phyloP scores from a whole-genome alignment of 306 rosid genomes.

The Delonix regia region DNA sequence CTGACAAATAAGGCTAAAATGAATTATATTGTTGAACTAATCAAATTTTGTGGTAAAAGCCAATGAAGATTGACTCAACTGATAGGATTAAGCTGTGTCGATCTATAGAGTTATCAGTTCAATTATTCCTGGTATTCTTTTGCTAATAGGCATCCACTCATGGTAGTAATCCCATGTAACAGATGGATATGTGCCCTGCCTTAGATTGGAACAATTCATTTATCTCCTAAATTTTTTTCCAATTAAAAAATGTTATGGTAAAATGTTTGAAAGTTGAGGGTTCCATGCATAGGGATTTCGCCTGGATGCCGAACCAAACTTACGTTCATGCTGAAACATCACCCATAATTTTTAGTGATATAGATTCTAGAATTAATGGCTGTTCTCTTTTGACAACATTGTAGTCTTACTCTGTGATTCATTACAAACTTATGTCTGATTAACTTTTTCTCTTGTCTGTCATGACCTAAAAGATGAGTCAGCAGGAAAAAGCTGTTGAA shows the following conservation, averaged over 20 bases:
- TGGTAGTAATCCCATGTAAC: too few relatives aligned
- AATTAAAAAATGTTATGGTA: too few relatives aligned
- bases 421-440: background rate
- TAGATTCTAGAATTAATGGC: constrained; percentile 3
- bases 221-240: too few relatives aligned
- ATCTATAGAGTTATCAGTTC: background rate
- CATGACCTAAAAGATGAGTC: constrained; percentile 53
- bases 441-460: background rate
- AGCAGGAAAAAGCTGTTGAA: constrained; percentile 27
- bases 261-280: too few relatives aligned
- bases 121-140: too few relatives aligned
- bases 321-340: constrained; percentile 11
- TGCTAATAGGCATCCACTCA: too few relatives aligned
- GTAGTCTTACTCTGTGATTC: background rate
- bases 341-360: constrained; percentile 1
- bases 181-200: too few relatives aligned
- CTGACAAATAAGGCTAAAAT: background rate
- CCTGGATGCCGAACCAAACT: background rate
- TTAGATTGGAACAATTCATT: too few relatives aligned
- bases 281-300: background rate
- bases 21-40: background rate
- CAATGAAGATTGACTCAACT: background rate
- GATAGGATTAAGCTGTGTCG: background rate
- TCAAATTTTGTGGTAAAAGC: background rate
- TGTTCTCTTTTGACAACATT: constrained; percentile 5